Base-by-base conservation (phyloP, 352 stramenopile genomes). In the Globisporangium emineosum region DNA sequence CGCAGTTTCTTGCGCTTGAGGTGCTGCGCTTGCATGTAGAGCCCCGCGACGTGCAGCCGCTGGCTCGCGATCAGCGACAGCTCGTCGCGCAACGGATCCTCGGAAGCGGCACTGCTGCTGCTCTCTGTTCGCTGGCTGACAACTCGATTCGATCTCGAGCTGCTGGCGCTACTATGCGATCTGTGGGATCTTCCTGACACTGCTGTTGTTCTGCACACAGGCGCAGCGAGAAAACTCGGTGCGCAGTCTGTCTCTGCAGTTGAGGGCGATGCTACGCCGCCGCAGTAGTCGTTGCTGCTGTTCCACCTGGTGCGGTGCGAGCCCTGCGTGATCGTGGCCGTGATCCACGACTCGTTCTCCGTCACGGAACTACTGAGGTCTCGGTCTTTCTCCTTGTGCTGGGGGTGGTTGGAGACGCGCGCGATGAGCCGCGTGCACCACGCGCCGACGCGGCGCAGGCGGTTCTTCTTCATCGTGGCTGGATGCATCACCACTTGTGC, bases 351-450 rank as follows among this genome's bases (percentile, higher is more conserved):
- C 50, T 69, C 57, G 32, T 60, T 27, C 37, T 65, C 50, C 4
- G 64, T 69, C 30, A 25, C 56, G 13, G 64, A 23, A 19, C 21
- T 47, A 17, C 47, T 32, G 27, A 5, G 8, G 23, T 42, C 30
- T 4, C 0, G 6, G 15, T 25, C 19, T 9, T 57, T 30, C 30
- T 47, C 17, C 2, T 15, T 25, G 30, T 37, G 7, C 6, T 32
- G n/a, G 12, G 23, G 21, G 17, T 58, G 53, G 13, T 52, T 62
- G n/a, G 30, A 30, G 13, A 64, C 63, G 6, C 47, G 56, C 25
- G 35, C 21, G 5, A 65, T n/a, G 29, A 65, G 29, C 25, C 50
- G 57, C 33, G 42, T 32, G 37, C 64, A 69, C 64, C 57, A 69
- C 0, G 57, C 50, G 51, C 50, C 32, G 35, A 69, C 35, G 23